Evolutionary conservation across 2,329 filamentous ascomycete species (phyloP), one percentile per base, ranked within the genome.

Genomic region (Aspergillus awamori): DNA sequence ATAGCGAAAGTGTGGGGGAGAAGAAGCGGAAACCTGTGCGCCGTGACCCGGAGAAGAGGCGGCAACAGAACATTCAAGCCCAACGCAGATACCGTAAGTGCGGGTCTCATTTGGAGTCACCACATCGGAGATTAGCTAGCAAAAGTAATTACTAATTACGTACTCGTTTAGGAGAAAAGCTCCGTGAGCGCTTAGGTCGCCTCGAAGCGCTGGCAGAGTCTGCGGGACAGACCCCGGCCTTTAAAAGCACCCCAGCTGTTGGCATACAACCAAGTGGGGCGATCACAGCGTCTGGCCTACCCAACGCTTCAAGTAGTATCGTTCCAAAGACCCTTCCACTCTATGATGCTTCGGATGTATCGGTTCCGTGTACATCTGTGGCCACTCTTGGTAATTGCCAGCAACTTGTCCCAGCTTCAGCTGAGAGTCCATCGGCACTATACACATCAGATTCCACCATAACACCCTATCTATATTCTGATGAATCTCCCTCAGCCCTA

Each of bases 11-110:
- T 24, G 28, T 28, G 17, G 39, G 45, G 57, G 64, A 64, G 33
- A 49, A 61, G 48, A 67, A 58, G 24, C 62, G 66, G 48, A 68
- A 68, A 38, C 66, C 66, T 10, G 62, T 64, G n/a, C 66, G 66
- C n/a, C 64, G 66, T 8, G 65, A 68, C 59, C 66, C 65, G 2
- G 66, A 68, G 39, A 66, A 58, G 58, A 49, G 66, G 30, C 64
- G 66, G 20, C 66, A 67, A 61, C 66, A 68, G 61, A 68, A 68
- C 36, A 57, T 65, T 41, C 63, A 61, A 49, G 66, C 66, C n/a
- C 66, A 68, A 54, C 64, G 53, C 15, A 67, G 62, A 43, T 68
- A 68, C 53, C 54, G 66, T 68, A 30, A 61, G 66, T 60, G 13
- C 24, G 26, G 10, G 8, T 33, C 41, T n/a, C 8, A 22, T 38